Base-by-base conservation (phyloP, 495 filamentous ascomycete species). In the Saxophila tyrrhenica region DNA sequence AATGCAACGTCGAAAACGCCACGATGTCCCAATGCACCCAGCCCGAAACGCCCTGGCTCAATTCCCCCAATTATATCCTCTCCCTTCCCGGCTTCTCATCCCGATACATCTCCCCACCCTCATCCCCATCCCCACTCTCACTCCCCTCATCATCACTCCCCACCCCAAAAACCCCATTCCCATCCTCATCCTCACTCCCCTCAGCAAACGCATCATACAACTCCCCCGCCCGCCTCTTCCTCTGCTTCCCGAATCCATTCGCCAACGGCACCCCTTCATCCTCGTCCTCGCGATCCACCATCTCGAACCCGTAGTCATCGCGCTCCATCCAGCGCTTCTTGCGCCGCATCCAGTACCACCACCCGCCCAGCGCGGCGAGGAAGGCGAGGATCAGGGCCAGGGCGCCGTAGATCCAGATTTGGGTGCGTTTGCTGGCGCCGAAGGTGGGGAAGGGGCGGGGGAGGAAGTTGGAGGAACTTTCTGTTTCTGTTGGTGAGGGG, bases 391-490 rank as follows among this genome's bases (percentile, higher is more conserved):
- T 97, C 35, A 95, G 79, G 17, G 74, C 81, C 21, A 92, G 64
- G 19, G 89, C 76, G 44, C 87, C 89, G 63, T 97, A 97, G 51
- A 98, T 95, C 92, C 92, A 98, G 41, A 84, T 78, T 65, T 94
- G 88, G 7, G 91, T 95, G 54, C 81, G 79, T 62, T 89, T 87
- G 13, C 85, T 89, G 35, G 90, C 83, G 51, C 92, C 92, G 60
- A 98, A 94, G n/a, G 88, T 94, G 8, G 92, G 91, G 59, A 98
- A 83, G 74, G 89, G 94, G 10, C 85, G 88, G 2, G 88, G 87
- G 39, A 96, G 74, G 67, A 94, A 85, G 64, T 78, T 81, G 29
- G 29, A 35, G 13, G 5, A 5, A 5, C 13, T 35, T 5, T 35
- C 29, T 35, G 29, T 13, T 13, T 35, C 29, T 7, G 7, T 13